Evolutionary conservation across 805 yeast genomes (phyloP), one percentile per base, ranked within the genome.

Genomic region (Lipomyces chichibuensis): DNA sequence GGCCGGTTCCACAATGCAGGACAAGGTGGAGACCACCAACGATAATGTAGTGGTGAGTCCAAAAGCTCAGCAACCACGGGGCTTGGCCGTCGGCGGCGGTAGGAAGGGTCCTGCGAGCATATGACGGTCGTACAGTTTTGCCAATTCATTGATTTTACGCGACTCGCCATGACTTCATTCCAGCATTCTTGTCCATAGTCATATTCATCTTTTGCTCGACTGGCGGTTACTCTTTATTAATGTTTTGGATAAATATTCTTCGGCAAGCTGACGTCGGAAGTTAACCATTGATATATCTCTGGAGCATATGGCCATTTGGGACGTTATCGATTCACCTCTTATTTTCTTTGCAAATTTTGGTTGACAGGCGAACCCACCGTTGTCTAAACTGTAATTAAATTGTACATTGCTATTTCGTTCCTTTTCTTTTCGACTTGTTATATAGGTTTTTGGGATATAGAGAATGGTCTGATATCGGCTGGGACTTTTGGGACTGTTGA

Each of bases 51-150:
- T 35, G 39, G 39, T 35, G 11, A 29, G 1, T 17, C 43, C 43
- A 37, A 17, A 4, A 37, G 43, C 14, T 13, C 43, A 11, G 49
- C 49, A 17, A 6, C 20, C 49, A 6, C 49, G n/a, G 11, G 49
- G 49, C 49, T n/a, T 43, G 23, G 49, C 49, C 49, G 49, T 43
- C 49, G 49, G 49, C 49, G 49, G 49, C 20, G 49, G 49, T n/a
- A 2, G 3, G 49, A 43, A 43, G 20, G 49, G 49, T 3, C 49
- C 1, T 8, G 49, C 23, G 9, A 43, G n/a, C 23, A 23, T 6
- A 43, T n/a, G 49, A 43, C 20, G 23, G 6, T 17, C 11, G 14
- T 0, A 35, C 14, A 35, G 39, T 35, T 35, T 17, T 8, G n/a
- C n/a, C 20, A n/a, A 43, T 17, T 23, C 49, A 14, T 8, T 6